These are phyloP conservation scores for Globisporangium orthogonon DNA, from an alignment of 352 stramenopile genomes.

Conservation along the genomic window DNA sequence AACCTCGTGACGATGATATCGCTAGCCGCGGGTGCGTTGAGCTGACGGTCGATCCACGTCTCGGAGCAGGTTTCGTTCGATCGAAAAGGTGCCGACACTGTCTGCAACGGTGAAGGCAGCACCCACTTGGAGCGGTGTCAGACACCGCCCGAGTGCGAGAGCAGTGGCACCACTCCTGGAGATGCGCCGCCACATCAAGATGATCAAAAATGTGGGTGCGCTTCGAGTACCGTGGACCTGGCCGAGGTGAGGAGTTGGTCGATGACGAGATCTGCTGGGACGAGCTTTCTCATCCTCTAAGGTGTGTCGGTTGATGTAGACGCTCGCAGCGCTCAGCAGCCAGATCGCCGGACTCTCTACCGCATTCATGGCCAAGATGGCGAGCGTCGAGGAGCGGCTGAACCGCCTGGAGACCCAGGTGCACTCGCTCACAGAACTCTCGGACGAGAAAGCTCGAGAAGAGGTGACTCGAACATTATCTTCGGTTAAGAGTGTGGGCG, in stretches of 20 bases:
- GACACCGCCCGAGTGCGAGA: neutral
- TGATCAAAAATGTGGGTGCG: neutral
- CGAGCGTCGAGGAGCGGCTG: slow-evolving; percentile 27
- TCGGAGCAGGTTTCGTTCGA: neutral
- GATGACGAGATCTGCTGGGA: neutral
- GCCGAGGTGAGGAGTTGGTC: neutral
- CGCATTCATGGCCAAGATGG: slow-evolving; percentile 28
- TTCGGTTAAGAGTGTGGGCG: neutral
- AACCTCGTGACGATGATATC: too few species aligned
- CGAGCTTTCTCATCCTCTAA: neutral
- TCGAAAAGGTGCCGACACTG: neutral
- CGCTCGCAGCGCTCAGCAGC: slow-evolving; percentile 18
- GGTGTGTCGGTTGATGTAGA: slow-evolving; percentile 2
- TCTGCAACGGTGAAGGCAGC: neutral
- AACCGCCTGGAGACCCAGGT: slow-evolving; percentile 26
- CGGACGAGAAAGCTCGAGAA: neutral
- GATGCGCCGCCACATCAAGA: too few species aligned
- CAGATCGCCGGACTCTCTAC: slow-evolving; percentile 27
- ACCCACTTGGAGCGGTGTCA: neutral
- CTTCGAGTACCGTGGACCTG: neutral
- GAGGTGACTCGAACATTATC: too few species aligned
- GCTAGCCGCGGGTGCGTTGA: too few species aligned
- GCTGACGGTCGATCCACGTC: neutral
- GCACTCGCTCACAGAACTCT: slow-evolving; percentile 11
- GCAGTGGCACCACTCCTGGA: neutral